Evolutionary conservation across 345 rosid species (phyloP), one percentile per base, ranked within the genome.

Genomic region (Lepidium aucheri): DNA sequence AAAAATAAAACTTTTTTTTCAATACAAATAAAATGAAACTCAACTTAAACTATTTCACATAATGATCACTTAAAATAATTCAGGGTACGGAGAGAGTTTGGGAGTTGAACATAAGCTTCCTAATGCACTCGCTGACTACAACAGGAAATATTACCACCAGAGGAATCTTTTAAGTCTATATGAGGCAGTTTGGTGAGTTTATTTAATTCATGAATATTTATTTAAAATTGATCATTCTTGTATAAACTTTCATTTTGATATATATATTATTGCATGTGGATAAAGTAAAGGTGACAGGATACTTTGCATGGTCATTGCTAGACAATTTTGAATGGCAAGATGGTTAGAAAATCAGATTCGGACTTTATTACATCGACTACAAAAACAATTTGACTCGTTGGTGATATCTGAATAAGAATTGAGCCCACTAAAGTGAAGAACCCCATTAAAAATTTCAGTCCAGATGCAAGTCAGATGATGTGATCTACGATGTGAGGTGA

Each of bases 281-380:
- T 36, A 80, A 82, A 3, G 84, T 69, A 46, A 71, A 81, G 2
- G 82, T 83, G 30, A 76, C 78, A 61, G 87, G 87, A n/a, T 85
- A 82, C 59, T 67, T 82, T 20, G 74, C 76, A 41, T 82, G 84
- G 83, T 76, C 72, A 61, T 43, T 79, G 10, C 45, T 81, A 17
- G 86, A 84, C 67, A 74, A 80, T 46, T 79, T 83, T 60, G 86
- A 85, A 53, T 85, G 85, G 82, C 38, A 5, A 2, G 69, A 65
- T 10, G 84, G 85, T 1, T 81, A 42, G 42, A 12, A 2, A 7
- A 1, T 60, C 4, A 73, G 86, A 73, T 85, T 53, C 24, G 90
- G 87, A 2, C 72, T 83, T 9, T 83, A 81, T 69, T 79, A 81
- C 56, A 54, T 70, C 5, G 84, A 83, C 60, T 78, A 36, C 64